phyloP scores from a whole-genome alignment of 192 early-diverging fungal species.

The Linnemannia exigua region DNA sequence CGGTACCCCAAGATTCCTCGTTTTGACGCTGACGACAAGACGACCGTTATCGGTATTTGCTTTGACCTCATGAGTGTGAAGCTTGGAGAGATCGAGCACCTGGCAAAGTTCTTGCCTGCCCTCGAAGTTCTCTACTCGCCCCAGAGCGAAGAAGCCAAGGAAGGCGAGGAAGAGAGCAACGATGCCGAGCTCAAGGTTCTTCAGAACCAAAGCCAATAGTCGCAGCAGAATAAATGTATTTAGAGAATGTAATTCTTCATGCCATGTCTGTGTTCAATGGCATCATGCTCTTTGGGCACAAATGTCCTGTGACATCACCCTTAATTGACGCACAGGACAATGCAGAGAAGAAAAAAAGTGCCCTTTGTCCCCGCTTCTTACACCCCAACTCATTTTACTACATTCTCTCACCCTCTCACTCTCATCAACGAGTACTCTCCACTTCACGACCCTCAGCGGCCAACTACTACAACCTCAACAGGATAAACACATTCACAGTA shows the following conservation, averaged over 20 bases:
- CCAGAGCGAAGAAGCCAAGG: conserved; percentile 59
- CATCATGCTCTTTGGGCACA: no score
- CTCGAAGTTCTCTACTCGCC: conserved; percentile 67
- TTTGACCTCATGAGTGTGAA: conserved; percentile 84
- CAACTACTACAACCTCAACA: background rate
- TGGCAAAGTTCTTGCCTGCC: conserved; percentile 68
- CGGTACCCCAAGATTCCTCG: conserved; percentile 90
- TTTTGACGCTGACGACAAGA: conserved; percentile 59
- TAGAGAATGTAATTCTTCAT: background rate
- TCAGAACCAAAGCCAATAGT: background rate
- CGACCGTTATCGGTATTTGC: conserved; percentile 71
- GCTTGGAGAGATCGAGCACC: conserved; percentile 61
- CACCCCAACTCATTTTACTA: background rate
- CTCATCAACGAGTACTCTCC: background rate
- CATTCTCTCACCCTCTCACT: background rate
- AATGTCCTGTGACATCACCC: background rate
- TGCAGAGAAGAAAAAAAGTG: background rate
- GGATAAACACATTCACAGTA: background rate
- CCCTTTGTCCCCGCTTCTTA: background rate
- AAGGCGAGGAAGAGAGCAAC: conserved; percentile 49
- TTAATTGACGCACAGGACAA: background rate
- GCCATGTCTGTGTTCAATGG: no score
- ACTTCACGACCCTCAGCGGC: background rate
- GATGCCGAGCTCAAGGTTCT: conserved; percentile 22
- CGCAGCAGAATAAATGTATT: background rate